Evolutionary conservation across 441 rosid genomes (phyloP).

Genomic region (Viola pubescens): DNA sequence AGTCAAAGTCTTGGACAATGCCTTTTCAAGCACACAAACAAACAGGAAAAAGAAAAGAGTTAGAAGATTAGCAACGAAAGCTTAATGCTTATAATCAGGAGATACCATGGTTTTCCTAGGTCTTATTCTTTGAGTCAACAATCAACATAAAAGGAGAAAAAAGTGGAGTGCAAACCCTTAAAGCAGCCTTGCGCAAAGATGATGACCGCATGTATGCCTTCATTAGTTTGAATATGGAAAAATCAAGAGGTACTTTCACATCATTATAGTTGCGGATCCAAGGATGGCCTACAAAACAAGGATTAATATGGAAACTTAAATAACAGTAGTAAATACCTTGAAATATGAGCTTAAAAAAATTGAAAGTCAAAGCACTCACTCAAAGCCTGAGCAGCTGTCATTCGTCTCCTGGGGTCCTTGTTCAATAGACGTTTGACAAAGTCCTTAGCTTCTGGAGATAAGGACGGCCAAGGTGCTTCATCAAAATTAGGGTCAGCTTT

Average conservation of each 20-base stretch:
- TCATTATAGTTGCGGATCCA: constrained; percentile 56
- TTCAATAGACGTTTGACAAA: constrained; percentile 67
- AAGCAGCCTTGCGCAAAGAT: constrained; percentile 80
- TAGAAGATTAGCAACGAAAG: constrained; percentile 1
- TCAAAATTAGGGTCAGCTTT: constrained; percentile 81
- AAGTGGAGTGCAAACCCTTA: constrained; percentile 50
- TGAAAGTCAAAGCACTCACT: constrained; percentile 41
- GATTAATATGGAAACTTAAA: background rate
- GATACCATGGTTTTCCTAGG: background rate
- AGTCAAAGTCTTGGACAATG: constrained; percentile 71
- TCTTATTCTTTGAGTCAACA: background rate
- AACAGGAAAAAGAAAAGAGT: constrained; percentile 1
- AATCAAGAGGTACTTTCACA: constrained; percentile 67
- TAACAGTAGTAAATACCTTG: constrained; percentile 9
- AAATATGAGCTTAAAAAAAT: background rate
- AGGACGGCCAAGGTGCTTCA: constrained; percentile 82
- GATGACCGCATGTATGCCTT: constrained; percentile 77
- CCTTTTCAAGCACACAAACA: constrained; percentile 36
- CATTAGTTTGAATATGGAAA: constrained; percentile 60
- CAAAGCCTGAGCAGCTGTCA: constrained; percentile 92
- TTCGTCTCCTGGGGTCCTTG: constrained; percentile 82
- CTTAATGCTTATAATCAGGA: background rate
- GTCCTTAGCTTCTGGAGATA: constrained; percentile 81
- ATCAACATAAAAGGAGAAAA: background rate
- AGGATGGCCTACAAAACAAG: constrained; percentile 69